Evolutionary conservation across 345 rosid genomes (phyloP).

Genomic region (Turritis glabra): DNA sequence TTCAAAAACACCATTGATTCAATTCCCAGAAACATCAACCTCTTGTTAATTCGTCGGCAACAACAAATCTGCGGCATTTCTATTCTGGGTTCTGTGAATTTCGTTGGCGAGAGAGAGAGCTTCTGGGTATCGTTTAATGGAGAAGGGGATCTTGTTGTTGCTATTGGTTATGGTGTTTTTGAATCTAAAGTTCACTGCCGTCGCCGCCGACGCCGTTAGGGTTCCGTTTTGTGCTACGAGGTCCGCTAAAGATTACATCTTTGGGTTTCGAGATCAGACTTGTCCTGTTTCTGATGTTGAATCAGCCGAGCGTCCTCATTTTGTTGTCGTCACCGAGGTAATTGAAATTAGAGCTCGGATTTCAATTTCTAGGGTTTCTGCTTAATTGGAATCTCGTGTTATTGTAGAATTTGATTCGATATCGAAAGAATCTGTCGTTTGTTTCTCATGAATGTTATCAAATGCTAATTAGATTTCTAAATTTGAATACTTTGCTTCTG

Average conservation of each 20-base stretch:
- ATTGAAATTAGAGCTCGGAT: neutral
- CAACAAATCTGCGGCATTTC: neutral
- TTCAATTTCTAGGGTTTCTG: neutral
- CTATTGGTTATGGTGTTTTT: constrained; percentile 40
- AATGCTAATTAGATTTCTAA: neutral
- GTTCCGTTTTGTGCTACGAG: constrained; percentile 50
- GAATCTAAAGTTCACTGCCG: constrained; percentile 36
- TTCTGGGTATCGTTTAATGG: constrained; percentile 31
- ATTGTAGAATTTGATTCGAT: neutral
- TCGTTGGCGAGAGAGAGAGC: neutral
- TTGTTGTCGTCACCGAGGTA: constrained; percentile 68
- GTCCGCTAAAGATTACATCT: constrained; percentile 51
- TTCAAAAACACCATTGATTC: constrained; percentile 6
- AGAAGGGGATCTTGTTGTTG: constrained; percentile 42
- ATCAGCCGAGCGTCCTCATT: constrained; percentile 32
- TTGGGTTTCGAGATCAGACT: constrained; percentile 49
- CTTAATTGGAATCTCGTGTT: neutral
- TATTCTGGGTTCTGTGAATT: neutral
- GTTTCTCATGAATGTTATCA: neutral
- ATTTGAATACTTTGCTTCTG: neutral
- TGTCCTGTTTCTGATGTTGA: constrained; percentile 39
- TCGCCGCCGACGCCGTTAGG: constrained; percentile 28
- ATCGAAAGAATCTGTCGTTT: neutral
- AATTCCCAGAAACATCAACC: neutral
- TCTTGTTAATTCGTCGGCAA: constrained; percentile 16